phyloP scores from a whole-genome alignment of 1,284 basidiomycete genomes.

The Chalciporus piperatoides region DNA sequence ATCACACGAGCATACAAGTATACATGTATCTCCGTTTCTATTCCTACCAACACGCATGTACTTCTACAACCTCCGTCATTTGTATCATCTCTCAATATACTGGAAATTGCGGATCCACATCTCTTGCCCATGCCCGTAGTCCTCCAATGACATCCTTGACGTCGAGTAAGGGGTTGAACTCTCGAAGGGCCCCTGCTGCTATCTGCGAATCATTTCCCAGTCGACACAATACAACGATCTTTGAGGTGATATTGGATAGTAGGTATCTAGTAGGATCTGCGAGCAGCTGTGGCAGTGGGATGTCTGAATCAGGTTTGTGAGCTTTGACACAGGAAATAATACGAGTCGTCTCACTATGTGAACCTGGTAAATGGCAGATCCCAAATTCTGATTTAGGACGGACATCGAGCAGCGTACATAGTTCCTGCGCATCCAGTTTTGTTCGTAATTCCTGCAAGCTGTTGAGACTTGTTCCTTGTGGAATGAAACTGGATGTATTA shows the following conservation, averaged over 20 bases:
- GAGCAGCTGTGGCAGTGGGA: slow-evolving; percentile 62
- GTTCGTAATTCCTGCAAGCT: slow-evolving; percentile 13
- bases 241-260: slow-evolving; percentile 22
- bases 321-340: neutral
- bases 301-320: slow-evolving; percentile 42
- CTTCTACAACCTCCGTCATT: neutral
- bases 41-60: slow-evolving; percentile 9
- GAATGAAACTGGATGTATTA: slow-evolving; percentile 22
- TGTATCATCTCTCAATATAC: slow-evolving; percentile 55
- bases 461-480: neutral
- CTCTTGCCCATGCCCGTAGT: slow-evolving; percentile 68
- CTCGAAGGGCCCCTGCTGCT: slow-evolving; percentile 67
- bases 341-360: slow-evolving; percentile 58
- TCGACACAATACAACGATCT: slow-evolving; percentile 71
- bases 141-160: slow-evolving; percentile 79
- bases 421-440: slow-evolving; percentile 43
- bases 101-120: slow-evolving; percentile 74
- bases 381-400: slow-evolving; percentile 79
- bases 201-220: slow-evolving; percentile 93
- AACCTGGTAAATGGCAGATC: slow-evolving; percentile 78
- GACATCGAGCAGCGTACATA: slow-evolving; percentile 73
- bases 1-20: slow-evolving; percentile 1
- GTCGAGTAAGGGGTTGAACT: slow-evolving; percentile 25
- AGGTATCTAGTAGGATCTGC: slow-evolving; percentile 50
- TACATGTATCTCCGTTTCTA: slow-evolving; percentile 4